Evolutionary conservation across 306 rosid genomes (phyloP), one percentile per base, ranked within the genome.

Genomic region (Pyrus communis): DNA sequence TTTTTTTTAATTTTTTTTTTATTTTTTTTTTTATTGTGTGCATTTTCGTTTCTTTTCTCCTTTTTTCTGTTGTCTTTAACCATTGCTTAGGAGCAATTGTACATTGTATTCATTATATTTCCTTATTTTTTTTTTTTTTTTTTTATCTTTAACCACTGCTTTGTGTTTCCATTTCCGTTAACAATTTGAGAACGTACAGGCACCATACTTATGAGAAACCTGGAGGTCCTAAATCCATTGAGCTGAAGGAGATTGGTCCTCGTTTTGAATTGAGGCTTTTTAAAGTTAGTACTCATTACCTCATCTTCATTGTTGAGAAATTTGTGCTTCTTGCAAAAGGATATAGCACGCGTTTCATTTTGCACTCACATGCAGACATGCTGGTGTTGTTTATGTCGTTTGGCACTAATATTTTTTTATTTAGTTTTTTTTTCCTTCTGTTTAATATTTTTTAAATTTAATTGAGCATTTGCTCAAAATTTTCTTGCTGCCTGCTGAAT

Each of bases 231-330:
- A 90, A 90, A 80, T 95, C 96, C 57, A 33, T 88, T 67, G 97
- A 92, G 75, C 88, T 95, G 77, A 89, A 95, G 84, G 97, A 95
- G 87, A 80, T 95, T 23, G 98, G 98, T 82, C 98, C 98, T 25
- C 90, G 98, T 25, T 95, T 90, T 88, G 98, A 95, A 75, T 76
- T 92, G 81, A 87, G 91, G 35, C 85, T 84, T 82, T 92, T 80
- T 69, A 85, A 90, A 97, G 98, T 92, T 74, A 78, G 81, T 72
- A 14, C 38, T 61, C 49, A 52, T 77, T 73, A 25, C 65, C 60
- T 72, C n/a, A 54, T 76, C 42, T 31, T 35, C 42, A 9, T 35
- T 14, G 2, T 14, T 14, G 30, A 17, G 13, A 42, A 65, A 21
- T 17, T 19, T 11, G 8, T 31, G 43, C n/a, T 58, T 71, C 17